Evolutionary conservation across 495 filamentous ascomycete species (phyloP).

Genomic region (Haplographium delicatum): DNA sequence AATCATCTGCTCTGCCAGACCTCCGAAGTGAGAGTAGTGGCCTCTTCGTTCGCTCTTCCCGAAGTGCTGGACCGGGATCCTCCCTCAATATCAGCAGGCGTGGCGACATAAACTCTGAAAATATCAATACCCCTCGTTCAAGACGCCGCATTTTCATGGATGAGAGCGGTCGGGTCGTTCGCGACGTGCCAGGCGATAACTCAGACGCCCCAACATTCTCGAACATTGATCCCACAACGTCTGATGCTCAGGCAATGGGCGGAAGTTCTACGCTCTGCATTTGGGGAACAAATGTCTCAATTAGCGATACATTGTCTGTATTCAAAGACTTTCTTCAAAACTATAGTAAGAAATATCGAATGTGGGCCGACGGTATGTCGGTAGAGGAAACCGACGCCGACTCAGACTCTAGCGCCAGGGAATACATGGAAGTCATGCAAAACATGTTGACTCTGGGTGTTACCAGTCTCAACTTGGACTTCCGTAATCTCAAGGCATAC

Average conservation of each 20-base stretch:
- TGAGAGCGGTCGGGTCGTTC: constrained; percentile 68
- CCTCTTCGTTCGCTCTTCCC: constrained; percentile 71
- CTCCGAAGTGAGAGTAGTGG: constrained; percentile 75
- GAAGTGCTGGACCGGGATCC: constrained; percentile 44
- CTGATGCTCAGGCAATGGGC: constrained; percentile 83
- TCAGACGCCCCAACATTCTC: constrained; percentile 85
- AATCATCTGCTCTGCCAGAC: constrained; percentile 46
- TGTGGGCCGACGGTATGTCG: constrained; percentile 79
- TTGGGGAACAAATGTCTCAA: constrained; percentile 96
- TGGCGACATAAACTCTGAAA: constrained; percentile 78
- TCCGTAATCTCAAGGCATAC: constrained; percentile 85
- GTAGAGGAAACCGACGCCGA: constrained; percentile 64
- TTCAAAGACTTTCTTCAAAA: constrained; percentile 90
- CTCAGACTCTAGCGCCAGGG: constrained; percentile 59
- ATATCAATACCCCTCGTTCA: constrained; percentile 58
- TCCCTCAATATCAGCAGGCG: constrained; percentile 53
- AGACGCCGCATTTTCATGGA: constrained; percentile 75
- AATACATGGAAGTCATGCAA: constrained; percentile 81
- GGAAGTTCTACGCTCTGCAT: constrained; percentile 77
- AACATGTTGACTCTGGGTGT: constrained; percentile 84
- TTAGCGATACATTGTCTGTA: constrained; percentile 76
- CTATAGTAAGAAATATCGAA: constrained; percentile 86
- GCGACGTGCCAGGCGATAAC: constrained; percentile 43
- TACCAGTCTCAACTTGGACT: constrained; percentile 79
- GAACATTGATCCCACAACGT: constrained; percentile 80